Conservation (phyloP, 2,329 filamentous ascomycete species). For the Cytospora chrysosperma region DNA sequence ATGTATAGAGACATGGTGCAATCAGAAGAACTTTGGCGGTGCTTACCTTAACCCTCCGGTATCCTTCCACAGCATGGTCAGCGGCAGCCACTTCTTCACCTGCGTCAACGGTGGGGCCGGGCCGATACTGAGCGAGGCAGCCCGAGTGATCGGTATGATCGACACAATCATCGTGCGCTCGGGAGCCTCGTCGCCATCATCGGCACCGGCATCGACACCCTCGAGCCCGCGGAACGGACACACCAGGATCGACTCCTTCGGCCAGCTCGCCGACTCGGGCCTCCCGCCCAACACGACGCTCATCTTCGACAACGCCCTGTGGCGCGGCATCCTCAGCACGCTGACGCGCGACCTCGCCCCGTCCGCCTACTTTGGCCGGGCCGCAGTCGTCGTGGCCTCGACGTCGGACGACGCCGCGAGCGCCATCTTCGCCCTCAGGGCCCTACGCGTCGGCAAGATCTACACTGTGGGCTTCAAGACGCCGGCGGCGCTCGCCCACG, state of each 20-base stretch:
- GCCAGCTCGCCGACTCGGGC: constrained; percentile 31
- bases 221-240: constrained; percentile 42
- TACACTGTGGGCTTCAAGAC: constrained; percentile 82
- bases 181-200: constrained; percentile 42
- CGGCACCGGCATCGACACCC: constrained; percentile 47
- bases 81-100: constrained; percentile 51
- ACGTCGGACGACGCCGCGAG: constrained; percentile 74
- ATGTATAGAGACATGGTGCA: constrained; percentile 69
- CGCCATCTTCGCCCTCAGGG: constrained; percentile 75
- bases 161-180: constrained; percentile 74
- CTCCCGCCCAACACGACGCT: constrained; percentile 54
- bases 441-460: constrained; percentile 72
- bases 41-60: constrained; percentile 77
- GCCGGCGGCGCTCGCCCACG: constrained; percentile 58
- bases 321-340: constrained; percentile 82
- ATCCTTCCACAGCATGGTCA: constrained; percentile 59
- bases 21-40: constrained; percentile 75
- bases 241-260: constrained; percentile 21
- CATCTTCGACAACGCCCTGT: constrained; percentile 78
- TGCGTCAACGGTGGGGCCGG: constrained; percentile 50
- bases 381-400: constrained; percentile 73
- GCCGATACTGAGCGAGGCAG: constrained; percentile 69
- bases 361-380: constrained; percentile 73
- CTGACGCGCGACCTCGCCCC: constrained; percentile 79
- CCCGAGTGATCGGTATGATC: constrained; percentile 73